These are phyloP conservation scores for Pseudisothecium myosuroides DNA, from an alignment of 225 moss, liverwort and hornwort genomes.

Conservation along the genomic window DNA sequence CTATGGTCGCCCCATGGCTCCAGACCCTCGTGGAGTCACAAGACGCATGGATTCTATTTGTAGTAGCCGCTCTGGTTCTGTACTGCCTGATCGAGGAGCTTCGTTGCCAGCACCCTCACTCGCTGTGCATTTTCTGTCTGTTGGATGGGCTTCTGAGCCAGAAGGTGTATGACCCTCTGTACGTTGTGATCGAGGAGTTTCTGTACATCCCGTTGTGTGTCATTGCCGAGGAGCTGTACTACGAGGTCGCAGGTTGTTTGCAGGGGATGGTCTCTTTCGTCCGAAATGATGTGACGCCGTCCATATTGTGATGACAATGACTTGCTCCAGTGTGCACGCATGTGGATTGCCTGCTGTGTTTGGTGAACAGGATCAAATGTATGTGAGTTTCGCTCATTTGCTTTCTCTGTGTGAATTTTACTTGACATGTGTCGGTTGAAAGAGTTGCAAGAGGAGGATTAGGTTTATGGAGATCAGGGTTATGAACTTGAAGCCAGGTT, in stretches of 20 bases:
- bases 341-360: not conserved
- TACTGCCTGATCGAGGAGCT: slow-evolving; percentile 53
- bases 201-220: slow-evolving; percentile 46
- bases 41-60: slow-evolving; percentile 12
- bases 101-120: slow-evolving; percentile 49
- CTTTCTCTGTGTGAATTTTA: not conserved
- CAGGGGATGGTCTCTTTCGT: not conserved
- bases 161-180: slow-evolving; percentile 57
- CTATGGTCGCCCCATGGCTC: slow-evolving; percentile 2
- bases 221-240: slow-evolving; percentile 28
- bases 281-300: not conserved
- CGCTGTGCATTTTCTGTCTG: slow-evolving; percentile 51
- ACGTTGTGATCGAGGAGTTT: slow-evolving; percentile 46
- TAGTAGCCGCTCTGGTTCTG: not conserved
- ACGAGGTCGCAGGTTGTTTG: slow-evolving; percentile 15
- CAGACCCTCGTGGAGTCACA: not conserved
- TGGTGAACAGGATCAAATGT: not conserved
- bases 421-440: not conserved
- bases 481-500: too few species aligned
- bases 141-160: slow-evolving; percentile 50
- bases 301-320: not conserved
- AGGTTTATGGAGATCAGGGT: too few species aligned
- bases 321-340: not conserved
- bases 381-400: not conserved
- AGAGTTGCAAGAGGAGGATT: not conserved